These are phyloP conservation scores for Allium cepa DNA, from an alignment of 106 monocot species.

Conservation along the genomic window DNA sequence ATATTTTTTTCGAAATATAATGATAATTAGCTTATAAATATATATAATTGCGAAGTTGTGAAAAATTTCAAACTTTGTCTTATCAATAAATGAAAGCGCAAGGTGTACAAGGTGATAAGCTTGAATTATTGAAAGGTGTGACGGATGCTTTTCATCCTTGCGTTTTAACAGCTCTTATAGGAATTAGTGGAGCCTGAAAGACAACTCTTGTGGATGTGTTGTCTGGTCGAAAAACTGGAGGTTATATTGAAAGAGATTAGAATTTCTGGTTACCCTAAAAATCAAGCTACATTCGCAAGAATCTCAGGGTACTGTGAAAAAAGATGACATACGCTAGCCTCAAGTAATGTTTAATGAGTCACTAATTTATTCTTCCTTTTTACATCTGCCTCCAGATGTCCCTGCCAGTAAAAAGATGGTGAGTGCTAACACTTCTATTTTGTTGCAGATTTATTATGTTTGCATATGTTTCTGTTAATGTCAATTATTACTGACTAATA, in stretches of 20 bases:
- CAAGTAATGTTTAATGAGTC: conserved; percentile 59
- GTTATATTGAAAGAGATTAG: conserved; percentile 64
- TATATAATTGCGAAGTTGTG: too few relatives aligned
- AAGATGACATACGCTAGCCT: conserved; percentile 63
- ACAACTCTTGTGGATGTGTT: conserved; percentile 78
- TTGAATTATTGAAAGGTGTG: conserved; percentile 45
- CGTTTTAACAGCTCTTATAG: conserved; percentile 64
- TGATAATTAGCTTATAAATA: too few relatives aligned
- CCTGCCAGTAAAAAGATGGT: conserved; percentile 21
- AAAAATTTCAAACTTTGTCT: too few relatives aligned
- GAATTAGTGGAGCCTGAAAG: conserved; percentile 71
- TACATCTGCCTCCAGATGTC: conserved; percentile 46
- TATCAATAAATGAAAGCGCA: conserved; percentile 56
- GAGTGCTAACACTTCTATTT: too few relatives aligned
- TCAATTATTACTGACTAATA: too few relatives aligned
- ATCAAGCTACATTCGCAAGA: too few relatives aligned
- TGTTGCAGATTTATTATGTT: too few relatives aligned
- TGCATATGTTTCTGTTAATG: too few relatives aligned
- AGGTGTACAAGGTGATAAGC: conserved; percentile 40
- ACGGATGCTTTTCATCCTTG: conserved; percentile 64
- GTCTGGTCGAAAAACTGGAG: conserved; percentile 66
- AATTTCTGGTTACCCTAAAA: too few relatives aligned
- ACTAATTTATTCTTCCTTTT: conserved; percentile 51
- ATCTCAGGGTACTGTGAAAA: too few relatives aligned
- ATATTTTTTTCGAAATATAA: too few relatives aligned